Evolutionary conservation across 2,329 filamentous ascomycete species (phyloP).

Genomic region (Dactylella cylindrospora): DNA sequence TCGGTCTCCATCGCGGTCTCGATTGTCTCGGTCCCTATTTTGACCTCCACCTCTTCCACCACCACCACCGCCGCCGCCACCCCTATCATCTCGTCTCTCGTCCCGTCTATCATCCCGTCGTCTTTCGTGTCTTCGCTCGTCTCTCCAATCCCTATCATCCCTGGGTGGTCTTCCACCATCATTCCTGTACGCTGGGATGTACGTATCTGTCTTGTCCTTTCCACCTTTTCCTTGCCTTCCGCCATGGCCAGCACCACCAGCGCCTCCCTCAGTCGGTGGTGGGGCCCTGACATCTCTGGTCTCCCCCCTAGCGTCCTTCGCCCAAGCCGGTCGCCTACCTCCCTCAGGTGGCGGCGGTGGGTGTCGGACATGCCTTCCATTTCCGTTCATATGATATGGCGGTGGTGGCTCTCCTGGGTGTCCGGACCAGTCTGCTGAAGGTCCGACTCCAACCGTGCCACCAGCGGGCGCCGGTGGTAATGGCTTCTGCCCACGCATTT

Average conservation of each 20-base stretch:
- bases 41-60: slow-evolving; percentile 47
- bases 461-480: slow-evolving; percentile 89
- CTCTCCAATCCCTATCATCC: slow-evolving; percentile 53
- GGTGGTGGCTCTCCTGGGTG: slow-evolving; percentile 57
- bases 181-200: slow-evolving; percentile 57
- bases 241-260: slow-evolving; percentile 56
- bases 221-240: slow-evolving; percentile 54
- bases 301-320: slow-evolving; percentile 42
- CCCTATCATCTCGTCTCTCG: slow-evolving; percentile 53
- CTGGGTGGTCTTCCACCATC: slow-evolving; percentile 51
- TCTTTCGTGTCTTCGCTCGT: slow-evolving; percentile 46
- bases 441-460: slow-evolving; percentile 77
- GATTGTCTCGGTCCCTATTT: slow-evolving; percentile 51
- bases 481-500: slow-evolving; percentile 70
- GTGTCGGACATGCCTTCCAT: slow-evolving; percentile 37
- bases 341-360: slow-evolving; percentile 45
- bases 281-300: slow-evolving; percentile 37
- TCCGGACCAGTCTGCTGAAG: slow-evolving; percentile 57
- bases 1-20: slow-evolving; percentile 52
- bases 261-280: slow-evolving; percentile 21
- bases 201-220: slow-evolving; percentile 55
- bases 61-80: slow-evolving; percentile 50
- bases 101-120: slow-evolving; percentile 51
- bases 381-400: slow-evolving; percentile 43
- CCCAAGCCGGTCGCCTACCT: slow-evolving; percentile 43